phyloP scores from a whole-genome alignment of 2,329 filamentous ascomycete genomes.

The Curvularia spicifera region DNA sequence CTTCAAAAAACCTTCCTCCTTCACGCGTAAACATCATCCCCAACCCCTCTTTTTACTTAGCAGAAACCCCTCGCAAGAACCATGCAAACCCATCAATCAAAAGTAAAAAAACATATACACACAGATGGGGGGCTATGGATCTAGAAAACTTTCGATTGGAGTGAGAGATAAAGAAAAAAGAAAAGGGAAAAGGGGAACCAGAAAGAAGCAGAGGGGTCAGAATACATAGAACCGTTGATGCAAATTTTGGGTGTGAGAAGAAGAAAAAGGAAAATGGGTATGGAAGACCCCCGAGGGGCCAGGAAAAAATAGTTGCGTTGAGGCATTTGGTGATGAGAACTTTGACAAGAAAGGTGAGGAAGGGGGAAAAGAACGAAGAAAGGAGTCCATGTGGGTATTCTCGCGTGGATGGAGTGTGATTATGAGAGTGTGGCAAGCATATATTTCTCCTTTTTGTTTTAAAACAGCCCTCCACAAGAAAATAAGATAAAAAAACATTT shows the following conservation, averaged over 20 bases:
- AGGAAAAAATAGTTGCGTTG: neutral
- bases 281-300: neutral
- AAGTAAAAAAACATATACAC: too few species aligned
- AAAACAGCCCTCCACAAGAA: neutral
- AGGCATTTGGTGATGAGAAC: neutral
- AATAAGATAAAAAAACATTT: conserved; percentile 52
- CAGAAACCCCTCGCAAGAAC: too few species aligned
- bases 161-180: too few species aligned
- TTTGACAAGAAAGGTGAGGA: neutral
- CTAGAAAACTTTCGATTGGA: neutral
- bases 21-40: too few species aligned
- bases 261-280: neutral
- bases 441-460: neutral
- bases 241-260: too few species aligned
- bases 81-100: too few species aligned
- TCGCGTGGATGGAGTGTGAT: too few species aligned
- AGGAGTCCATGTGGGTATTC: too few species aligned
- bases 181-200: too few species aligned
- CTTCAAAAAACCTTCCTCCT: too few species aligned
- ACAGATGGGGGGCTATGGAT: neutral
- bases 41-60: too few species aligned
- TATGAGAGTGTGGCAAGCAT: neutral
- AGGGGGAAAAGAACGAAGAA: neutral
- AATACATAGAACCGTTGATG: neutral
- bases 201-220: neutral